Conservation (phyloP, 2,329 filamentous ascomycete genomes). For the Hypoxylon sp. region DNA sequence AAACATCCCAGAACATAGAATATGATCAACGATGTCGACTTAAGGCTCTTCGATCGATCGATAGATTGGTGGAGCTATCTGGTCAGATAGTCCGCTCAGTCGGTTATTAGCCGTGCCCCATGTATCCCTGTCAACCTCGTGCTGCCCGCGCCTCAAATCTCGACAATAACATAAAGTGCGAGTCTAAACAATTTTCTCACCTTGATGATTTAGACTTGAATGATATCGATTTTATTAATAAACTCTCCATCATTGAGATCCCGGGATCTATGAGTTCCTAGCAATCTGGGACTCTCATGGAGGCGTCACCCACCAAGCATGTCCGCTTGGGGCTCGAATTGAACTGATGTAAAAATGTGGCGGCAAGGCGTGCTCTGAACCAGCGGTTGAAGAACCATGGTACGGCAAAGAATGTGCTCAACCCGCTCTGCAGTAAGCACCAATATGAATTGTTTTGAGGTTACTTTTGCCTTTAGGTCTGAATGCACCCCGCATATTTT, state of each 20-base stretch:
- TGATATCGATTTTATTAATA: background rate
- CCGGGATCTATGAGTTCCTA: background rate
- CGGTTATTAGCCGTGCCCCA: constrained; percentile 22
- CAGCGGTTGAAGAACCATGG: constrained; percentile 7
- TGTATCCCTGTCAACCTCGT: background rate
- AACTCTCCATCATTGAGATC: background rate
- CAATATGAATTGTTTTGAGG: constrained; percentile 35
- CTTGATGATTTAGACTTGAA: background rate
- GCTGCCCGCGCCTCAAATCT: background rate
- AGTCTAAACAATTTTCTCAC: background rate
- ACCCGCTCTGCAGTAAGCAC: constrained; percentile 2
- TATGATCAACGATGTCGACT: constrained; percentile 6
- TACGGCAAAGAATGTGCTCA: constrained; percentile 27
- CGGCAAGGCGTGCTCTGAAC: constrained; percentile 35
- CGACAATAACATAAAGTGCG: background rate
- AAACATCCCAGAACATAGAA: background rate
- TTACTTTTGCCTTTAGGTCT: constrained; percentile 36
- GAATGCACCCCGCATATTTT: constrained; percentile 38
- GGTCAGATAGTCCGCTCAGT: constrained; percentile 9
- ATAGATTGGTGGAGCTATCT: constrained; percentile 1
- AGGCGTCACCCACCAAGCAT: constrained; percentile 5
- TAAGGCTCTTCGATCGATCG: constrained; percentile 24
- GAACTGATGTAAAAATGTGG: constrained; percentile 30
- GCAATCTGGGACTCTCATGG: background rate
- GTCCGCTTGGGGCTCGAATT: constrained; percentile 3